Conservation (phyloP, 805 yeast genomes). For the Diddensiella santjacobensis region DNA sequence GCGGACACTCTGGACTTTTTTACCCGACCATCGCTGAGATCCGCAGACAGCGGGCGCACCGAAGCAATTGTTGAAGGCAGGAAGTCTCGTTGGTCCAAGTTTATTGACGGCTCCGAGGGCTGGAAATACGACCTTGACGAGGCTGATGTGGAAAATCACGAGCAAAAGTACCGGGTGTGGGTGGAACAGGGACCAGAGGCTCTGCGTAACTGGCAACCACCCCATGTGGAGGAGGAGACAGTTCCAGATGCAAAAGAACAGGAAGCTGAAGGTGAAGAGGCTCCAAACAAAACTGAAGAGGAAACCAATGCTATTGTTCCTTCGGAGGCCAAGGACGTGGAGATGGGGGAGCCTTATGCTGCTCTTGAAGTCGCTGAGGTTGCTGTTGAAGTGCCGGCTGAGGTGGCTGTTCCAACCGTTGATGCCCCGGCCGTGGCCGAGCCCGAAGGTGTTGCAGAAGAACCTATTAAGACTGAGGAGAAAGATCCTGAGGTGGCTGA, state of each 20-base stretch:
- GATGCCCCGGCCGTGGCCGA: background rate
- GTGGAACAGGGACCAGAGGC: constrained; percentile 27
- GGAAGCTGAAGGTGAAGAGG: constrained; percentile 1
- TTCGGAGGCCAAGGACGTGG: constrained; percentile 7
- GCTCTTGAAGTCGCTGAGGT: too few relatives aligned
- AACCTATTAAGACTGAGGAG: background rate
- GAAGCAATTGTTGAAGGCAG: constrained; percentile 15
- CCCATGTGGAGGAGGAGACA: constrained; percentile 1
- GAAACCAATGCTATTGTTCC: background rate
- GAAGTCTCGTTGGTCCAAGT: constrained; percentile 33
- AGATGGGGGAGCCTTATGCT: too few relatives aligned
- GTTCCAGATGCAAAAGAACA: constrained; percentile 3
- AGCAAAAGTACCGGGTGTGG: constrained; percentile 26
- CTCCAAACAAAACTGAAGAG: background rate
- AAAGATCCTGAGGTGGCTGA: background rate
- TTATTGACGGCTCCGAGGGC: constrained; percentile 52
- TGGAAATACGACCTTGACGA: constrained; percentile 50
- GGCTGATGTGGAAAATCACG: constrained; percentile 32
- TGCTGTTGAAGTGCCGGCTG: constrained; percentile 4
- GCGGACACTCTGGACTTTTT: constrained; percentile 75
- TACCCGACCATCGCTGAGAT: constrained; percentile 51
- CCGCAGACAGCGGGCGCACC: constrained; percentile 10
- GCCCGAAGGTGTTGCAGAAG: too few relatives aligned
- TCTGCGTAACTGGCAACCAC: constrained; percentile 1
- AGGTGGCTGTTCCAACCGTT: constrained; percentile 3